A percentile compares a stretch with the other conserved stretches of the same genome.
These are phyloP conservation scores for Backusella liffmaniae DNA, from an alignment of 192 early-diverging fungal genomes.

Conservation along the genomic window DNA sequence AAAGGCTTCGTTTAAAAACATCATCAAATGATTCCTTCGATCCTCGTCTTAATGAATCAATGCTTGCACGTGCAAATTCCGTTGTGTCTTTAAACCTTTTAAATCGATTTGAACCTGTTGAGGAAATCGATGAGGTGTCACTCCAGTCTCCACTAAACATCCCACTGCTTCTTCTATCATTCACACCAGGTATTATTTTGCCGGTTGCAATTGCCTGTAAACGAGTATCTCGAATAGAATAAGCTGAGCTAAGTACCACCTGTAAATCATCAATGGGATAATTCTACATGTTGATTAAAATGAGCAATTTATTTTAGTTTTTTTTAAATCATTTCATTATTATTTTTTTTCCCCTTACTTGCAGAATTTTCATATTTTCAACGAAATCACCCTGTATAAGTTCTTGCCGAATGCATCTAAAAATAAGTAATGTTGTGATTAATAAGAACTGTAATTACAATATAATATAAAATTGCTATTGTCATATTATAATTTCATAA, in stretches of 20 bases:
- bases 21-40: conserved; percentile 34
- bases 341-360: conserved; percentile 39
- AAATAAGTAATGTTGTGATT: conserved; percentile 1
- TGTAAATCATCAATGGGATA: conserved; percentile 57
- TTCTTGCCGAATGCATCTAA: conserved; percentile 49
- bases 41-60: conserved; percentile 26
- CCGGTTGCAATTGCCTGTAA: conserved; percentile 11
- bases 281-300: conserved; percentile 38
- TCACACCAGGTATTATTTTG: conserved; percentile 27
- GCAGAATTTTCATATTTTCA: conserved; percentile 58
- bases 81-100: conserved; percentile 27
- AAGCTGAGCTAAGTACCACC: conserved; percentile 23
- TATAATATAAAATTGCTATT: not conserved
- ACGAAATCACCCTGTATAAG: conserved; percentile 61
- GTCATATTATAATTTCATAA: not conserved
- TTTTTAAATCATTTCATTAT: not conserved
- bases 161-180: conserved; percentile 27
- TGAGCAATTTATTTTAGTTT: not conserved
- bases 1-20: conserved; percentile 17
- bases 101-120: conserved; percentile 19
- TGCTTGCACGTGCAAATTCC: conserved; percentile 26
- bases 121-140: conserved; percentile 28
- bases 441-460: not conserved
- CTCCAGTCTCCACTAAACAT: conserved; percentile 24
- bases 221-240: conserved; percentile 28